phyloP scores from a whole-genome alignment of 1,139 yeast genomes.

The Yamadazyma blattariae region DNA sequence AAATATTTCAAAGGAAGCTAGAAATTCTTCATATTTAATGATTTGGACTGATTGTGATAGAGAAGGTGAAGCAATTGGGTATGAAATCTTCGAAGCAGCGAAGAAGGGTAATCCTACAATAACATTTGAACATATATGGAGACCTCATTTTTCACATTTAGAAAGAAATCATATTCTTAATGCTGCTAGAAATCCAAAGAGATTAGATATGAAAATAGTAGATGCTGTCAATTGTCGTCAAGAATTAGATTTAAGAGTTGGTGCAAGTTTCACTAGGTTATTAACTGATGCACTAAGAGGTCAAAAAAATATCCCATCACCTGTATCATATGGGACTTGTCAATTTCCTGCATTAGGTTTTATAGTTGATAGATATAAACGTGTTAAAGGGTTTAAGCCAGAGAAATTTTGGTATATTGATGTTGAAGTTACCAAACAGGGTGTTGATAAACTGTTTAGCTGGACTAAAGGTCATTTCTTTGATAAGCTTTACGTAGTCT shows the following conservation, averaged over 20 bases:
- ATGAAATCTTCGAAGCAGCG: conserved; percentile 76
- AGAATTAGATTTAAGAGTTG: conserved; percentile 87
- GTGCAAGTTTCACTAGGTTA: conserved; percentile 83
- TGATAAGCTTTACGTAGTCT: conserved; percentile 63
- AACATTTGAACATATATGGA: conserved; percentile 46
- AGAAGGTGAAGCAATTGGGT: conserved; percentile 96
- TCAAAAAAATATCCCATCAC: conserved; percentile 16
- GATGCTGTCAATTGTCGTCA: conserved; percentile 83
- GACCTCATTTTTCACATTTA: conserved; percentile 87
- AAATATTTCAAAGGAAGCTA: conserved; percentile 69
- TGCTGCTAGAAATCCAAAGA: conserved; percentile 71
- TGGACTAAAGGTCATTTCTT: conserved; percentile 76
- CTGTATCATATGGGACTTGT: conserved; percentile 84
- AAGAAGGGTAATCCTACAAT: conserved; percentile 49
- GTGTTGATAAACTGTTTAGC: conserved; percentile 27
- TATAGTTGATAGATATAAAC: conserved; percentile 86
- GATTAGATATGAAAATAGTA: conserved; percentile 66
- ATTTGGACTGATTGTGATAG: conserved; percentile 99
- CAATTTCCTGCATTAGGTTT: conserved; percentile 97
- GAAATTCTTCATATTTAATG: conserved; percentile 61
- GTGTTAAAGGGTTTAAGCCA: conserved; percentile 67
- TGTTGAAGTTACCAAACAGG: conserved; percentile 45
- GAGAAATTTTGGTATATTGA: conserved; percentile 82
- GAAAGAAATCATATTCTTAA: conserved; percentile 68
- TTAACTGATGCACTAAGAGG: conserved; percentile 51